phyloP scores from a whole-genome alignment of 2,329 filamentous ascomycete species.

The Colletotrichum euphorbiae region DNA sequence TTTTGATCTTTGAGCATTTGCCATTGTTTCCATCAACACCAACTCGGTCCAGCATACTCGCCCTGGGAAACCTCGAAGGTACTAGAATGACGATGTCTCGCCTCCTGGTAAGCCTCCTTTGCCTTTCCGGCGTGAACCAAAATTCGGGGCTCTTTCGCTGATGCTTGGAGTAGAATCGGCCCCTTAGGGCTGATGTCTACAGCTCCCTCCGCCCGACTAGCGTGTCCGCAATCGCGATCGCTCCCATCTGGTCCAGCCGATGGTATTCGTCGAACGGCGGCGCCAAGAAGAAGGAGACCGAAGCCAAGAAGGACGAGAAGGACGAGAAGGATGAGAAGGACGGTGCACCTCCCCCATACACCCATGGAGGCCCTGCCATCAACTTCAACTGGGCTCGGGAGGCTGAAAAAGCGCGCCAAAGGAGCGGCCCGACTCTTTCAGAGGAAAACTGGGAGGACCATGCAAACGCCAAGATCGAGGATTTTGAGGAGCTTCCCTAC shows the following conservation, averaged over 20 bases:
- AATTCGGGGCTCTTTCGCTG: not conserved
- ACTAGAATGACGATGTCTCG: constrained; percentile 20
- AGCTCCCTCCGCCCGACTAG: constrained; percentile 9
- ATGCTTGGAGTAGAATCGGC: not conserved
- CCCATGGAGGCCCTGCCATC: constrained; percentile 38
- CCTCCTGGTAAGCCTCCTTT: constrained; percentile 21
- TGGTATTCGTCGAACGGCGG: constrained; percentile 21
- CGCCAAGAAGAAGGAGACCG: constrained; percentile 19
- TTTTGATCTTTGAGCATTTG: not conserved
- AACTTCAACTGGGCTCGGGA: constrained; percentile 39
- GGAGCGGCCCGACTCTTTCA: constrained; percentile 30
- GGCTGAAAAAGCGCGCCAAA: constrained; percentile 23
- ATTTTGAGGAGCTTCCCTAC: constrained; percentile 59
- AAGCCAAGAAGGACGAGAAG: constrained; percentile 1
- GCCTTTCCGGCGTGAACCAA: not conserved
- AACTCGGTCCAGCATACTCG: not conserved
- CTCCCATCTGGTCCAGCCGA: not conserved
- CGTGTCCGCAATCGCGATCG: not conserved
- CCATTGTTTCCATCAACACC: not conserved
- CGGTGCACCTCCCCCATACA: constrained; percentile 19
- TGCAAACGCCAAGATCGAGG: constrained; percentile 54
- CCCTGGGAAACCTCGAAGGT: not conserved
- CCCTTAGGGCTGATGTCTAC: not conserved
- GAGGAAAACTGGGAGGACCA: constrained; percentile 57
- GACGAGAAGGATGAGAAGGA: constrained; percentile 9